These are phyloP conservation scores for Tuber indicum DNA, from an alignment of 495 filamentous ascomycete species.

Conservation along the genomic window DNA sequence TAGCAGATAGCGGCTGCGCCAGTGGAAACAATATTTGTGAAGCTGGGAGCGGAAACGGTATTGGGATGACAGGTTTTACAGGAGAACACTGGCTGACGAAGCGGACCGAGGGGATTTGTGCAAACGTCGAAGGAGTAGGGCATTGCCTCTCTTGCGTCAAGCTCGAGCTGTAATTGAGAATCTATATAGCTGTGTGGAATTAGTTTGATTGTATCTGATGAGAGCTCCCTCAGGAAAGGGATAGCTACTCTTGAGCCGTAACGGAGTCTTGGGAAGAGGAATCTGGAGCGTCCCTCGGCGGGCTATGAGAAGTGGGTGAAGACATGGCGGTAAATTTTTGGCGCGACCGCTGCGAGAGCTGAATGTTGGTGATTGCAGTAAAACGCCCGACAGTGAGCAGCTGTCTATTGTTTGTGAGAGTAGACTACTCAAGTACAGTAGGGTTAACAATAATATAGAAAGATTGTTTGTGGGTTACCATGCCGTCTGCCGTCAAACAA, in stretches of 20 bases:
- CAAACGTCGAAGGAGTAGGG: conserved; percentile 94
- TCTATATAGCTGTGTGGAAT: conserved; percentile 67
- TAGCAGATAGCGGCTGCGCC: conserved; percentile 81
- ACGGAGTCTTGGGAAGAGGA: conserved; percentile 64
- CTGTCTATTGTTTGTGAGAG: background rate
- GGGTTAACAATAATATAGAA: background rate
- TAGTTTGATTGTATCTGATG: background rate
- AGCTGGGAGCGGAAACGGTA: conserved; percentile 47
- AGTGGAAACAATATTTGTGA: conserved; percentile 13
- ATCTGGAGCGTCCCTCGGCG: conserved; percentile 40
- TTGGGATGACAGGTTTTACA: conserved; percentile 90
- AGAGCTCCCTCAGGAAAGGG: background rate
- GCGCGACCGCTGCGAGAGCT: background rate
- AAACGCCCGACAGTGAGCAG: background rate
- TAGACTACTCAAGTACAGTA: background rate
- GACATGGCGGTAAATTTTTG: conserved; percentile 11
- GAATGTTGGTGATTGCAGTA: conserved; percentile 1
- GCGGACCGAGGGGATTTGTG: conserved; percentile 74
- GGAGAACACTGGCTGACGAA: conserved; percentile 80
- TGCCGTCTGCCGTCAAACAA: background rate
- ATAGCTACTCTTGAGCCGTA: conserved; percentile 73
- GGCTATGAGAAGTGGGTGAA: conserved; percentile 1
- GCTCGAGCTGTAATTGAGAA: conserved; percentile 82
- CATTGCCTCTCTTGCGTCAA: conserved; percentile 86
- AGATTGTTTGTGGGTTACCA: background rate